Conservation (phyloP, 495 filamentous ascomycete genomes). For the Xylaria sp. region DNA sequence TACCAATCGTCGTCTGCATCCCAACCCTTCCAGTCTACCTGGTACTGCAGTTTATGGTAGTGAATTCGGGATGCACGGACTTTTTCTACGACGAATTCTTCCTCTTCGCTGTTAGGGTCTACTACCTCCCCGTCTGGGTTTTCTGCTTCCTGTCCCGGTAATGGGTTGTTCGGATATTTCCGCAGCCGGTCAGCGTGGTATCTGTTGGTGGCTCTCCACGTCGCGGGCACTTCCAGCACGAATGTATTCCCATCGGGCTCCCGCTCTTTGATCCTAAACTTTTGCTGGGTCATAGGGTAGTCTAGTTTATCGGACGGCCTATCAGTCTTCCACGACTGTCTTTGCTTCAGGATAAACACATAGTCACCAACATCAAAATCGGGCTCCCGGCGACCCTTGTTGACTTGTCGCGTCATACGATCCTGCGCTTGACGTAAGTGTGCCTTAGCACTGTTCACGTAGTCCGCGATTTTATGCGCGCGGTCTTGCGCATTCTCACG, state of each 20-base stretch:
- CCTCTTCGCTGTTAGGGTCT: background rate
- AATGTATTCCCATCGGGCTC: slow-evolving; percentile 23
- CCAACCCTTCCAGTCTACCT: background rate
- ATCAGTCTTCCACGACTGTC: background rate
- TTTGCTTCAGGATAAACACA: slow-evolving; percentile 27
- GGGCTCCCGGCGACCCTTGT: slow-evolving; percentile 21
- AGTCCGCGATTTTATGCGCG: background rate
- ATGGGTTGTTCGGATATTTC: slow-evolving; percentile 26
- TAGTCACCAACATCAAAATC: slow-evolving; percentile 26
- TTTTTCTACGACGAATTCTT: background rate
- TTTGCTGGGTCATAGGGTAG: slow-evolving; percentile 18
- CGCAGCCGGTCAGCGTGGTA: slow-evolving; percentile 11
- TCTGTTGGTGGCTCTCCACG: background rate
- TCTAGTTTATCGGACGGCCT: slow-evolving; percentile 27
- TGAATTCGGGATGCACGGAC: background rate
- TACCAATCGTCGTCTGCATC: background rate
- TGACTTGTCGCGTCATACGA: slow-evolving; percentile 12
- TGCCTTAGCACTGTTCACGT: background rate
- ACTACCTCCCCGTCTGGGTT: slow-evolving; percentile 23
- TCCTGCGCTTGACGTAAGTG: slow-evolving; percentile 8
- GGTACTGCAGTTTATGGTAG: background rate
- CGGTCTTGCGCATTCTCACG: slow-evolving; percentile 3
- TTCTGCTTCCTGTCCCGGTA: slow-evolving; percentile 23
- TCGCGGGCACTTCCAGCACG: slow-evolving; percentile 6
- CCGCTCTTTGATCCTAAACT: slow-evolving; percentile 20